Evolutionary conservation across 116 monocot genomes (phyloP).

Genomic region (Iris pallida): DNA sequence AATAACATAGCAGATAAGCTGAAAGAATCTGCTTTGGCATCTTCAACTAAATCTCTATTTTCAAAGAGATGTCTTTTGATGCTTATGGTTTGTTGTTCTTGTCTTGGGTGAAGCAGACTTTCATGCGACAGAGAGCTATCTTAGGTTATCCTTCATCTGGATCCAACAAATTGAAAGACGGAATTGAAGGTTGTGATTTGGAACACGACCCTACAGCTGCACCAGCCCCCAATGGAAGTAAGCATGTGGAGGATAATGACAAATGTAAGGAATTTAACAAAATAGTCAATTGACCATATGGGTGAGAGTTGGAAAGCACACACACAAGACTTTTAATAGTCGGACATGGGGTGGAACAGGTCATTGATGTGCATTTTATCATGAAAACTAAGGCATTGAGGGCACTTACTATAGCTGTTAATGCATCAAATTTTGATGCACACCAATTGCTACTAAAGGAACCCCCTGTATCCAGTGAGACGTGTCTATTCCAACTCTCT

Average conservation of each 20-base stretch:
- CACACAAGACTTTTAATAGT: background rate
- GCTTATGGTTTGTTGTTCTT: too few relatives aligned
- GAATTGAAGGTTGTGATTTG: conserved; percentile 11
- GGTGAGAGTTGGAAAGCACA: background rate
- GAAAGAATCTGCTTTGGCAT: too few relatives aligned
- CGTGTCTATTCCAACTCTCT: too few relatives aligned
- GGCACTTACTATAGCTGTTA: too few relatives aligned
- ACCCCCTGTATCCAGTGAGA: too few relatives aligned
- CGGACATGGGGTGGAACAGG: too few relatives aligned
- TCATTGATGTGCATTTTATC: too few relatives aligned
- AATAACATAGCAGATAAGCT: too few relatives aligned
- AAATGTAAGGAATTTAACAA: conserved; percentile 18
- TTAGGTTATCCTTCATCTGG: conserved; percentile 32
- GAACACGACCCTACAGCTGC: conserved; percentile 10
- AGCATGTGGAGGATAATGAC: conserved; percentile 18
- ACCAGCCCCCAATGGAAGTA: conserved; percentile 17
- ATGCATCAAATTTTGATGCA: background rate
- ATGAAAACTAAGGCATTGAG: too few relatives aligned
- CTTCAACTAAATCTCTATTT: too few relatives aligned
- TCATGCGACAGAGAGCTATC: conserved; percentile 85
- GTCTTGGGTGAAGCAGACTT: conserved; percentile 50
- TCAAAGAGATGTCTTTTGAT: too few relatives aligned
- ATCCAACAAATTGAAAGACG: conserved; percentile 26
- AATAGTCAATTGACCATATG: background rate
- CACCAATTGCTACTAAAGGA: background rate